These are phyloP conservation scores for Gyrodon lividus DNA, from an alignment of 768 basidiomycete species.

Conservation along the genomic window DNA sequence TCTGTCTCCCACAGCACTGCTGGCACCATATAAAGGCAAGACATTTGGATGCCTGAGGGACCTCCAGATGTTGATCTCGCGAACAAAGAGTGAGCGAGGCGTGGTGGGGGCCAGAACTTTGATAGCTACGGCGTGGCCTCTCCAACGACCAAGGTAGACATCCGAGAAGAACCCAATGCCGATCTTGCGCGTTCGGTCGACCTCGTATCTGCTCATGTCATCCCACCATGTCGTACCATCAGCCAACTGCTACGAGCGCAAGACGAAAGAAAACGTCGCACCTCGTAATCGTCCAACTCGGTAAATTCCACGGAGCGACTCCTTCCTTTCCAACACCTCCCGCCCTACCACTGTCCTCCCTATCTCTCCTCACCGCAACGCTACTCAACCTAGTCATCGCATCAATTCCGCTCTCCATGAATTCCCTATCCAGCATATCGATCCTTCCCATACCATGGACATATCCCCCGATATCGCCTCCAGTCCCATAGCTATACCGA, in stretches of 20 bases:
- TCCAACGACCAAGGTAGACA: constrained; percentile 78
- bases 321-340: neutral
- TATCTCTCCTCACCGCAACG: constrained; percentile 3
- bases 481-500: neutral
- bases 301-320: constrained; percentile 36
- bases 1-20: constrained; percentile 62
- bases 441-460: neutral
- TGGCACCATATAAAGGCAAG: constrained; percentile 74
- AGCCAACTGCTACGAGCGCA: neutral
- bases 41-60: constrained; percentile 67
- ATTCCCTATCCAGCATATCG: constrained; percentile 49
- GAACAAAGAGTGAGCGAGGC: constrained; percentile 62
- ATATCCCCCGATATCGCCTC: neutral
- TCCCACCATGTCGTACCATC: neutral
- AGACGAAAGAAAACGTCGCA: constrained; percentile 17
- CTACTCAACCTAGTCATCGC: constrained; percentile 62
- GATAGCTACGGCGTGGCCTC: constrained; percentile 61
- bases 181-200: constrained; percentile 67
- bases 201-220: constrained; percentile 54
- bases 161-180: constrained; percentile 75
- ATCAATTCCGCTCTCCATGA: constrained; percentile 72
- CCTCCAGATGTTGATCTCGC: constrained; percentile 74
- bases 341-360: neutral
- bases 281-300: constrained; percentile 78
- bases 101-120: constrained; percentile 68